Conservation (phyloP, 495 filamentous ascomycete genomes). For the Trichodelitschia bisporula region DNA sequence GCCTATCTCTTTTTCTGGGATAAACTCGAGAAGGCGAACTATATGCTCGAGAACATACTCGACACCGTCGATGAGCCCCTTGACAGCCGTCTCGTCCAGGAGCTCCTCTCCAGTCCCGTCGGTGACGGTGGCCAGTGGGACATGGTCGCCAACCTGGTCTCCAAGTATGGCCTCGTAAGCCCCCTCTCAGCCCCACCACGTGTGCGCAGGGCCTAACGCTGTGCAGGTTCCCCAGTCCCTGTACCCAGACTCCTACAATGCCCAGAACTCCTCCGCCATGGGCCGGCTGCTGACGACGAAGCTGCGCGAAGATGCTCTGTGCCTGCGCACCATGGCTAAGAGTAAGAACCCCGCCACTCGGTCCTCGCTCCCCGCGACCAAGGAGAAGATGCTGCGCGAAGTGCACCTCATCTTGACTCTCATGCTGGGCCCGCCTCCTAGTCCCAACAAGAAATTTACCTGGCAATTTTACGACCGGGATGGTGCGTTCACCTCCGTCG, state of each 20-base stretch:
- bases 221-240: slow-evolving; percentile 38
- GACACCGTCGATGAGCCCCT: slow-evolving; percentile 42
- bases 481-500: slow-evolving; percentile 30
- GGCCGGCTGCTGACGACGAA: slow-evolving; percentile 60
- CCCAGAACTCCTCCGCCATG: slow-evolving; percentile 39
- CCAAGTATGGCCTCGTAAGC: slow-evolving; percentile 51
- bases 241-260: slow-evolving; percentile 60
- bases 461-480: slow-evolving; percentile 57
- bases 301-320: slow-evolving; percentile 56
- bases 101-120: slow-evolving; percentile 37
- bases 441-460: slow-evolving; percentile 35
- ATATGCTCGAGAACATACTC: slow-evolving; percentile 60
- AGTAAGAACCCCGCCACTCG: slow-evolving; percentile 7
- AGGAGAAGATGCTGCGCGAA: slow-evolving; percentile 49
- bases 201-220: not conserved
- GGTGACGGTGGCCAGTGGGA: slow-evolving; percentile 80
- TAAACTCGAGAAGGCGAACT: slow-evolving; percentile 82
- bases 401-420: slow-evolving; percentile 56
- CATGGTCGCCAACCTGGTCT: slow-evolving; percentile 67
- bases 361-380: slow-evolving; percentile 23
- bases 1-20: slow-evolving; percentile 89
- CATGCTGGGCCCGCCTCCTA: slow-evolving; percentile 53
- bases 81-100: slow-evolving; percentile 42
- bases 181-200: not conserved
- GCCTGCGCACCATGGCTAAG: slow-evolving; percentile 27